Percentiles rank a stretch among this genome's conserved stretches.
Conservation (phyloP, 768 basidiomycete genomes). For the Suillus paluster region DNA sequence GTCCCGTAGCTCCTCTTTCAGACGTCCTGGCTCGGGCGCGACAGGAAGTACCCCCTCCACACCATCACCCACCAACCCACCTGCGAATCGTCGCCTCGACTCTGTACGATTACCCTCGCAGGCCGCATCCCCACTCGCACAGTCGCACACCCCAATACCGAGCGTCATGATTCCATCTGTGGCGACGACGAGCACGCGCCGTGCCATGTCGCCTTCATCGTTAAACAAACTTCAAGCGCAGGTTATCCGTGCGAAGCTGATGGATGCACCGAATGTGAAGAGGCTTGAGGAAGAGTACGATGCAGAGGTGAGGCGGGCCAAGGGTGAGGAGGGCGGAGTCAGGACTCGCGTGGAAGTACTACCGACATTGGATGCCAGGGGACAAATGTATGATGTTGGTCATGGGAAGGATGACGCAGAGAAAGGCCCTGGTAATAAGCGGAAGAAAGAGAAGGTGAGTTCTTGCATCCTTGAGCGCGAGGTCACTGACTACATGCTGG, state of each 20-base stretch:
- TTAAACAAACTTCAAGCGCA: slow-evolving; percentile 93
- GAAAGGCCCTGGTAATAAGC: slow-evolving; percentile 67
- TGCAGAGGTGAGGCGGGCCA: slow-evolving; percentile 55
- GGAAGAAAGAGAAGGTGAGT: slow-evolving; percentile 73
- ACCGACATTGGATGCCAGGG: slow-evolving; percentile 85
- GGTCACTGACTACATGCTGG: slow-evolving; percentile 1
- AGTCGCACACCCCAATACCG: slow-evolving; percentile 82
- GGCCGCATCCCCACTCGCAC: slow-evolving; percentile 60
- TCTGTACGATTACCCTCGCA: slow-evolving; percentile 65
- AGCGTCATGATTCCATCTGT: slow-evolving; percentile 83
- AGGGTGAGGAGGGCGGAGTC: slow-evolving; percentile 47
- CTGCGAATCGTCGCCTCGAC: slow-evolving; percentile 55
- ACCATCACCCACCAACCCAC: too few species aligned
- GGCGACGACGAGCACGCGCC: slow-evolving; percentile 34
- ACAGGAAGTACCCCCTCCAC: slow-evolving; percentile 61
- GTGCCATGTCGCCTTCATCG: slow-evolving; percentile 75
- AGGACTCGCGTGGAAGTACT: slow-evolving; percentile 78
- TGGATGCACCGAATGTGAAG: too few species aligned
- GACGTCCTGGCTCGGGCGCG: slow-evolving; percentile 68
- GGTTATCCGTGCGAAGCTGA: slow-evolving; percentile 91
- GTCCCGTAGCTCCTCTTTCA: slow-evolving; percentile 86
- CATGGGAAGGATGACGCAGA: slow-evolving; percentile 65
- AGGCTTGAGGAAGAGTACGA: slow-evolving; percentile 90
- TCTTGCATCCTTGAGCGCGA: slow-evolving; percentile 5
- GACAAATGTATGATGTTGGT: slow-evolving; percentile 91